phyloP scores from a whole-genome alignment of 2,329 filamentous ascomycete genomes.

The Aspergillus transmontanensis region DNA sequence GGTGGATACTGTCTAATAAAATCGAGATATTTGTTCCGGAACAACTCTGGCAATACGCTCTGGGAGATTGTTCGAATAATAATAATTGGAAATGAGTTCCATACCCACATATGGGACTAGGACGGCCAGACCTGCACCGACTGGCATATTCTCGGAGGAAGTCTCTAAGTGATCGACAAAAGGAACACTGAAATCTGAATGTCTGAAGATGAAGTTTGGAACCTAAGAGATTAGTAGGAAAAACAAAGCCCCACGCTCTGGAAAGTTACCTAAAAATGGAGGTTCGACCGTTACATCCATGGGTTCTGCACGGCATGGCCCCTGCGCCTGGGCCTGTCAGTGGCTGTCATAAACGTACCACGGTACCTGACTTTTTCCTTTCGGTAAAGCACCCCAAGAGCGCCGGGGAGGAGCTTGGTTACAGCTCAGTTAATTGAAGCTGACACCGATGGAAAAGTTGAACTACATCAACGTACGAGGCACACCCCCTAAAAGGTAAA shows the following conservation, averaged over 20 bases:
- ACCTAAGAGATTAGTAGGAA: slow-evolving; percentile 10
- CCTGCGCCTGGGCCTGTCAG: slow-evolving; percentile 16
- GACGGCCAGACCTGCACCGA: slow-evolving; percentile 9
- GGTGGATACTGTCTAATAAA: slow-evolving; percentile 5
- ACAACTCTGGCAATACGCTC: background rate
- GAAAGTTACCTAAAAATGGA: slow-evolving; percentile 13
- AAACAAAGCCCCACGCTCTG: slow-evolving; percentile 12
- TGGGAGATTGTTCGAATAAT: slow-evolving; percentile 4
- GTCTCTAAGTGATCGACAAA: slow-evolving; percentile 6
- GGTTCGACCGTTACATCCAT: slow-evolving; percentile 14
- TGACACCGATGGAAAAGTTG: background rate
- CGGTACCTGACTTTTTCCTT: background rate
- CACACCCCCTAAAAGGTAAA: background rate
- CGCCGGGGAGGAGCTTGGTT: background rate
- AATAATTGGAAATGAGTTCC: background rate
- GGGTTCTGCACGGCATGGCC: slow-evolving; percentile 13
- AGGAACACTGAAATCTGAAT: background rate
- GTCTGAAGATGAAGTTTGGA: slow-evolving; percentile 3
- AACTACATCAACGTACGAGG: background rate
- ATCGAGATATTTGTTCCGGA: background rate
- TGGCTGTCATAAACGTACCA: slow-evolving; percentile 12
- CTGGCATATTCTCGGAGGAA: slow-evolving; percentile 6
- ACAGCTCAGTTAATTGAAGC: background rate
- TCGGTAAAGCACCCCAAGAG: background rate
- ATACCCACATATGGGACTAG: slow-evolving; percentile 9